phyloP scores from a whole-genome alignment of 2,329 filamentous ascomycete genomes.

The Diaporthe sp. region DNA sequence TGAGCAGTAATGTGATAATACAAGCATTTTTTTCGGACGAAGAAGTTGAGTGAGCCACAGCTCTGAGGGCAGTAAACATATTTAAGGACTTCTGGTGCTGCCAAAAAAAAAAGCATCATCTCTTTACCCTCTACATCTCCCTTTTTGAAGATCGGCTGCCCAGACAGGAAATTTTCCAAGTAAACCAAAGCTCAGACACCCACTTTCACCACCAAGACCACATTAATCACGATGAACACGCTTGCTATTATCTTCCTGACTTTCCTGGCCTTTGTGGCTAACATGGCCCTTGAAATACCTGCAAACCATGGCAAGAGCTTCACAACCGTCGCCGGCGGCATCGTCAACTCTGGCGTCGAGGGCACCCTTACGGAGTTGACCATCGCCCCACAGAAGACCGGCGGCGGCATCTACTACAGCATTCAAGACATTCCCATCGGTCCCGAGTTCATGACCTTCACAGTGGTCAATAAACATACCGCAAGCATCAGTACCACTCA shows the following conservation, averaged over 20 bases:
- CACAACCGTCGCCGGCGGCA: background rate
- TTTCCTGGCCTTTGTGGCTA: background rate
- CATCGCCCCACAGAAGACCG: background rate
- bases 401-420: background rate
- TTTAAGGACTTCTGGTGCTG: background rate
- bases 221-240: background rate
- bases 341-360: background rate
- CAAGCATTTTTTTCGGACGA: background rate
- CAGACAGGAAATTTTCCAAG: background rate
- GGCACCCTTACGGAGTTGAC: background rate
- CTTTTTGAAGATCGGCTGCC: background rate
- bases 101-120: background rate
- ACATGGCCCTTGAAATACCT: background rate
- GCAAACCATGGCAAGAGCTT: background rate
- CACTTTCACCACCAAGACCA: background rate
- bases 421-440: background rate
- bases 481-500: slow-evolving; percentile 35
- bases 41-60: background rate
- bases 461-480: slow-evolving; percentile 32
- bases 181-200: background rate
- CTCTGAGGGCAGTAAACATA: background rate
- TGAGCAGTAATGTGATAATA: background rate
- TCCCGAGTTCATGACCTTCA: slow-evolving; percentile 29
- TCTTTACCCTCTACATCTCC: background rate
- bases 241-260: background rate